Base-by-base conservation (phyloP, 768 basidiomycete genomes). In the Chalciporus piperatus region DNA sequence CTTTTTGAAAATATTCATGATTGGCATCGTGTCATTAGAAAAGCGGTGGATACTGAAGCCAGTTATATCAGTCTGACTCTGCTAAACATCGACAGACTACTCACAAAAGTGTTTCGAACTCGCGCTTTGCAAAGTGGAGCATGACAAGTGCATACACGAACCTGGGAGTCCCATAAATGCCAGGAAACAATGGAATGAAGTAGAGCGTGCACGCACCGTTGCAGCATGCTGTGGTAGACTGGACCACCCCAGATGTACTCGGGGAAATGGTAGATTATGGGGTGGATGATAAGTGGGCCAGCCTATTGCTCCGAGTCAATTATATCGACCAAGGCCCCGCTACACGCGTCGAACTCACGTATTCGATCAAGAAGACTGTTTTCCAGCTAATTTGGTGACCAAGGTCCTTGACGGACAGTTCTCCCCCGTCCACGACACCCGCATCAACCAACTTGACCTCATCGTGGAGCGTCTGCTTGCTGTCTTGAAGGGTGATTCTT, bases 11-110 rank as follows among this genome's bases (percentile, higher is more conserved):
- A 98, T 80, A 65, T 92, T 90, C 52, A 64, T 62, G 51, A 86
- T 70, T 2, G 96, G 97, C 89, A 98, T 96, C 0, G 96, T 97
- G 2, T 84, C 89, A 70, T 93, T 83, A 27, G 94, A 98, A 78
- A 98, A 98, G 11, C 91, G 88, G 67, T 99, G 97, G 2, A 99
- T 82, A 62, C 89, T 92, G 19, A 7, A 41, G 19, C 41, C n/a
- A 28, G 10, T 33, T 9, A 40, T 46, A 11, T 60, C 43, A 56
- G 41, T 25, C 4, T 20, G 13, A 42, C 16, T 22, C 12, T 25
- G 19, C 22, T 51, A 27, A 23, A 39, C 16, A 39, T 3, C 14
- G 13, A 23, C 3, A 30, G 30, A 56, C 27, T n/a, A 68, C 86
- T 50, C 48, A 89, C 90, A 93, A 96, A 4, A 95, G 51, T 3